Evolutionary conservation across 805 yeast species (phyloP).

Genomic region (Isabelozyma heimii): DNA sequence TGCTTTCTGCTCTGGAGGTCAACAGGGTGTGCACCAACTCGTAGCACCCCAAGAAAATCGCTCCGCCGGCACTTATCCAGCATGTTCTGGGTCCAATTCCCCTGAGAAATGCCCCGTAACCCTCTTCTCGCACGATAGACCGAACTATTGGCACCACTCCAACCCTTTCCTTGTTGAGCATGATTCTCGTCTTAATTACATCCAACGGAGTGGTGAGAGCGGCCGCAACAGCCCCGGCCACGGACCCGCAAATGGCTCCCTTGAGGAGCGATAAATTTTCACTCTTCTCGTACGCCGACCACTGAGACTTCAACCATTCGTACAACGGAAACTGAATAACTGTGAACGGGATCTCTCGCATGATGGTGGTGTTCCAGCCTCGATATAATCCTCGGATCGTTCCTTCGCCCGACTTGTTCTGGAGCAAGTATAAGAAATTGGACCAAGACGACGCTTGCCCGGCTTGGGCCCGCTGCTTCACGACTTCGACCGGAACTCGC

Average conservation of each 20-base stretch:
- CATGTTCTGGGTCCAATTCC: conserved; percentile 95
- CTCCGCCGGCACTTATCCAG: conserved; percentile 99
- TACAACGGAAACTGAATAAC: conserved; percentile 93
- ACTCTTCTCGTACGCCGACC: conserved; percentile 42
- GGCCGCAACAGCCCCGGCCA: conserved; percentile 82
- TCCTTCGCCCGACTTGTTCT: conserved; percentile 76
- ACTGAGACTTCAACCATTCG: conserved; percentile 68
- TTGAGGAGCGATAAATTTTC: conserved; percentile 54
- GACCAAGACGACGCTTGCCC: conserved; percentile 58
- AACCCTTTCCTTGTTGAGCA: conserved; percentile 60
- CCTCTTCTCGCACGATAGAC: conserved; percentile 67
- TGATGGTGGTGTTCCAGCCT: conserved; percentile 89
- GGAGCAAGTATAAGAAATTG: conserved; percentile 61
- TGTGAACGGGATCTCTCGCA: conserved; percentile 97
- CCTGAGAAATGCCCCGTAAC: conserved; percentile 63
- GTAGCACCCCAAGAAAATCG: conserved; percentile 92
- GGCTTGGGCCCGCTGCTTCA: conserved; percentile 88
- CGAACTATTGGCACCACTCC: conserved; percentile 47
- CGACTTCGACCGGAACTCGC: conserved; percentile 95
- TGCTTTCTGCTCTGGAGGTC: not conserved
- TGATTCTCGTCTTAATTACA: conserved; percentile 77
- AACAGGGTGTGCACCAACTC: conserved; percentile 51
- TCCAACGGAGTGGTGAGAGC: conserved; percentile 80
- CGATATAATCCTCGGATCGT: conserved; percentile 75
- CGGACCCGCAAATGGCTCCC: conserved; percentile 81